Base-by-base conservation (phyloP, 345 rosid genomes). In the Nasturtium officinale region DNA sequence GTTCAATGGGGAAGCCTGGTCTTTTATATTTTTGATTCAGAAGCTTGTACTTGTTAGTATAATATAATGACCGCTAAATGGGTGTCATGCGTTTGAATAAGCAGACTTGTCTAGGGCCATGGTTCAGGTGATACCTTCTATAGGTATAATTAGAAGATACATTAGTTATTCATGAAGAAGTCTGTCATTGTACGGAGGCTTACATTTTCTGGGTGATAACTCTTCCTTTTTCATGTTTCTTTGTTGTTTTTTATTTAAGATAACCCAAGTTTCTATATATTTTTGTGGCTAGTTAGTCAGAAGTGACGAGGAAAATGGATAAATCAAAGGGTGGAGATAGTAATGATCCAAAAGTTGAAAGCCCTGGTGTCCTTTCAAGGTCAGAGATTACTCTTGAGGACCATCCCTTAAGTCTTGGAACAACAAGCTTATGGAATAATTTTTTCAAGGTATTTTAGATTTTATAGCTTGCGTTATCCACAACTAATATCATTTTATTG, bases 361-460 rank as follows among this genome's bases (percentile, higher is more conserved):
- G 76, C 77, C 75, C 82, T 38, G 86, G 93, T 32, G 64, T 80
- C 71, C 97, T 94, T 25, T 87, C 89, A 50, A 88, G 96, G 81
- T 88, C 88, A 26, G 86, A 89, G 62, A 86, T 88, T 64, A 77
- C 88, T 82, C 91, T 82, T 55, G 98, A 86, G 56, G 98, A 94
- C 75, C 98, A 94, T 87, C 98, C 98, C 69, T 78, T 94, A 83
- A 94, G 95, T 80, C 96, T 89, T 61, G 97, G 95, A 79, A 85
- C 88, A 77, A 87, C 80, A 63, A 94, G 98, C 83, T 72, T 94
- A 72, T 94, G 98, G 98, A 89, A 91, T 83, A 81, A 87, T 42
- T 94, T 89, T 83, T 91, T 94, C 82, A 90, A 94, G 98, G 98
- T 94, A 83, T n/a, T 50, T 65, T 38, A 58, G 30, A 13, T 57